Conservation (phyloP, 2,329 filamentous ascomycete species). For the Colletotrichum euphorbiae region DNA sequence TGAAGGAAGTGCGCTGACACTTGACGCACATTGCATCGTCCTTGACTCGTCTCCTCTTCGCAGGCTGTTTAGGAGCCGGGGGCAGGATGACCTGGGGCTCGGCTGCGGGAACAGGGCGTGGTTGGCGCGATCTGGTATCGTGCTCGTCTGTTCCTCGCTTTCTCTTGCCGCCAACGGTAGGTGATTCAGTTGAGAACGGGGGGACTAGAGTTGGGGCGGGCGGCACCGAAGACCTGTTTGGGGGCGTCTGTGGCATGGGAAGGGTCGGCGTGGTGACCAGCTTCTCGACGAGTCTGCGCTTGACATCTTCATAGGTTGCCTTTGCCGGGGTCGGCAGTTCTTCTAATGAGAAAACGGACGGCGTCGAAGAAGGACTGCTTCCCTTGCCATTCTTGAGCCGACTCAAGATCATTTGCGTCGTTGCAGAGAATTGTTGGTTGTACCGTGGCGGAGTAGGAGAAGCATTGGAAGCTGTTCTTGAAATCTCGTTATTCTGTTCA, state of each 20-base stretch:
- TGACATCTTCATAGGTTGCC: slow-evolving; percentile 30
- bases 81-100: neutral
- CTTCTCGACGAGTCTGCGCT: slow-evolving; percentile 33
- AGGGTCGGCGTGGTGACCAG: slow-evolving; percentile 28
- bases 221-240: neutral
- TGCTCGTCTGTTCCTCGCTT: slow-evolving; percentile 11
- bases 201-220: neutral
- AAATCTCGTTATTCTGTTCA: neutral
- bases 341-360: neutral
- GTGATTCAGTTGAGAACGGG: slow-evolving; percentile 2
- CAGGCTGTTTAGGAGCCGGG: slow-evolving; percentile 26
- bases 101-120: neutral
- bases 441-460: slow-evolving; percentile 41
- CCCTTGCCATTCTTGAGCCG: slow-evolving; percentile 42
- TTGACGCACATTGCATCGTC: slow-evolving; percentile 41
- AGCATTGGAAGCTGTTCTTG: no score
- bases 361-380: slow-evolving; percentile 24
- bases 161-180: slow-evolving; percentile 19
- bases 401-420: slow-evolving; percentile 45
- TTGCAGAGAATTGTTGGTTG: slow-evolving; percentile 47
- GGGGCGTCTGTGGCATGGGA: neutral
- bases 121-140: neutral
- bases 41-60: slow-evolving; percentile 37
- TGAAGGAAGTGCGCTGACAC: slow-evolving; percentile 41
- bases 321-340: neutral